Evolutionary conservation across 2,329 filamentous ascomycete genomes (phyloP).

Genomic region (Aureobasidium melanogenum): DNA sequence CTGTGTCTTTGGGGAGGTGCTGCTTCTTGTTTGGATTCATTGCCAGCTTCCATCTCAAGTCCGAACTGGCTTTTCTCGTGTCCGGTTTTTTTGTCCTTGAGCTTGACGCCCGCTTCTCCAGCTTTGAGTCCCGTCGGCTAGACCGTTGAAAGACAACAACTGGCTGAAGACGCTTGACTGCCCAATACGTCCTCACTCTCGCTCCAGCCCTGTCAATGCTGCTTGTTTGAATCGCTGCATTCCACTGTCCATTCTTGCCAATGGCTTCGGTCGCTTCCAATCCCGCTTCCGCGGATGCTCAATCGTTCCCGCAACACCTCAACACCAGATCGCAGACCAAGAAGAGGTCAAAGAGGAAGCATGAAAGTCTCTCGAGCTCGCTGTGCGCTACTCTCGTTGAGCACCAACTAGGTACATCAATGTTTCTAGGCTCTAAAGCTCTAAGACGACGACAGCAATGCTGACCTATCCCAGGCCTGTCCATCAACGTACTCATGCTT

Average conservation of each 20-base stretch:
- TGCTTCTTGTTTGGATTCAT: not conserved
- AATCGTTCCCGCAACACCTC: not conserved
- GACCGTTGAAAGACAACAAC: constrained; percentile 2
- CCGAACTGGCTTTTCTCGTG: not conserved
- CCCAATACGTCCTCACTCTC: not conserved
- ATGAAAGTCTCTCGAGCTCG: constrained; percentile 25
- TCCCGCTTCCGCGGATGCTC: not conserved
- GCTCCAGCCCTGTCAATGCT: not conserved
- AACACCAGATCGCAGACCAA: not conserved
- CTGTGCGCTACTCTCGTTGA: constrained; percentile 30
- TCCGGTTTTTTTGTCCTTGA: not conserved
- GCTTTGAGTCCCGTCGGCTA: not conserved
- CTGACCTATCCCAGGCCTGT: constrained; percentile 52
- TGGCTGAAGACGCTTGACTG: not conserved
- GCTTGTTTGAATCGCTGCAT: not conserved
- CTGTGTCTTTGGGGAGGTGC: not conserved
- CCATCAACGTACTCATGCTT: constrained; percentile 75
- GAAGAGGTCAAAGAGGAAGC: constrained; percentile 15
- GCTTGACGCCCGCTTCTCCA: not conserved
- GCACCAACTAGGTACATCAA: constrained; percentile 31
- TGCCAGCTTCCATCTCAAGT: not conserved
- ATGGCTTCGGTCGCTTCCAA: not conserved
- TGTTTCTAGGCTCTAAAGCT: not conserved
- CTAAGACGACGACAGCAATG: not conserved
- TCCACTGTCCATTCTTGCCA: not conserved